Conservation (phyloP, 2,329 filamentous ascomycete genomes). For the Nannizziopsis barbatae region DNA sequence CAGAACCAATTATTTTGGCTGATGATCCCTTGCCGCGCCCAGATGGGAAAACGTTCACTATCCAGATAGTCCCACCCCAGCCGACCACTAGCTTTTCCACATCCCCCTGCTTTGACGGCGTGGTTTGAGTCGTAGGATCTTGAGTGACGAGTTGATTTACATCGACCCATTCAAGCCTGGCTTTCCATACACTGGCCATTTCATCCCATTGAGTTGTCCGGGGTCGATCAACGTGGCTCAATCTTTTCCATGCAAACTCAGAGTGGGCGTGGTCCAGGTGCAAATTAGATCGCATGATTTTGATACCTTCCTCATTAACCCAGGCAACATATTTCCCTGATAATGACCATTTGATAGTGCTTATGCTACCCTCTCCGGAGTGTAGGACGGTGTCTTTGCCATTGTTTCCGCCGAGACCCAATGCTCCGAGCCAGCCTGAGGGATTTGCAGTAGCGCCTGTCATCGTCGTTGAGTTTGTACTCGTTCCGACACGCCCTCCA, state of each 20-base stretch:
- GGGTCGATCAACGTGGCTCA: slow-evolving; percentile 83
- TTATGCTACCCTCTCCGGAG: slow-evolving; percentile 83
- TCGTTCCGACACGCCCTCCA: slow-evolving; percentile 67
- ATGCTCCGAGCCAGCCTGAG: slow-evolving; percentile 80
- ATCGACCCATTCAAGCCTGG: slow-evolving; percentile 84
- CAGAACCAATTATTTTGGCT: slow-evolving; percentile 63
- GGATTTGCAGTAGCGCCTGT: slow-evolving; percentile 61
- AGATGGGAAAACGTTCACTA: slow-evolving; percentile 78
- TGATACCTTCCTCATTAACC: slow-evolving; percentile 95
- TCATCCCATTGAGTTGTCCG: slow-evolving; percentile 84
- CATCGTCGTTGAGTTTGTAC: slow-evolving; percentile 73
- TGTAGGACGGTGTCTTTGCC: slow-evolving; percentile 82
- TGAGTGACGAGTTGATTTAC: slow-evolving; percentile 43
- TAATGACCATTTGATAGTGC: slow-evolving; percentile 85
- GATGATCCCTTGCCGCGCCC: slow-evolving; percentile 56
- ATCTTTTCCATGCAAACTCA: slow-evolving; percentile 85
- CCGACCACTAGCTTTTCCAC: slow-evolving; percentile 75
- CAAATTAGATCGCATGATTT: slow-evolving; percentile 87
- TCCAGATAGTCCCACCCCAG: slow-evolving; percentile 94
- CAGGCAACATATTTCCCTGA: slow-evolving; percentile 88
- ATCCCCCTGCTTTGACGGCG: slow-evolving; percentile 16
- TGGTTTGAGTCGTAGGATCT: slow-evolving; percentile 16
- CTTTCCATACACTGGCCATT: slow-evolving; percentile 94
- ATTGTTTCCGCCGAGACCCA: slow-evolving; percentile 63
- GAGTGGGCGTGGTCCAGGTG: slow-evolving; percentile 63